Percentiles rank a stretch among this genome's conserved stretches.
phyloP scores from a whole-genome alignment of 139 green algal genomes.

The Nannochloris sp. region DNA sequence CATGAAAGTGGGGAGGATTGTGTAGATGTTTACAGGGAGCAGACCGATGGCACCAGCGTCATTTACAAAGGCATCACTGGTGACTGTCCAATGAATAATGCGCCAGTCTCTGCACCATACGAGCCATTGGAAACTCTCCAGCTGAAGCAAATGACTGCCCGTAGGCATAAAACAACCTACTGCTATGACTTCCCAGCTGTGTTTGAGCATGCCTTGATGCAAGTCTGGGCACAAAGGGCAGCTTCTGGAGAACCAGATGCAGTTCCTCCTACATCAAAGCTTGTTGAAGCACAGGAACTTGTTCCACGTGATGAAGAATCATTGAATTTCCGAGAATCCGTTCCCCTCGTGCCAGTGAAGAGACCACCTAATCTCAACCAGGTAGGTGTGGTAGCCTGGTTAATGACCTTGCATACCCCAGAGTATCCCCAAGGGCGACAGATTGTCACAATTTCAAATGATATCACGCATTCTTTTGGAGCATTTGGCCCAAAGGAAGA shows the following conservation, averaged over 20 bases:
- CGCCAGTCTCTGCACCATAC: constrained; percentile 59
- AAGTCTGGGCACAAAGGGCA: constrained; percentile 59
- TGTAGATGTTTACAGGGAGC: constrained; percentile 83
- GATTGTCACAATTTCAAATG: constrained; percentile 88
- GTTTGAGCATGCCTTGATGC: constrained; percentile 77
- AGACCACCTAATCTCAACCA: constrained; percentile 59
- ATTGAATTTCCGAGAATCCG: neutral
- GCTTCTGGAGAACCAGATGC: constrained; percentile 34
- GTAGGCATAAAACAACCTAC: constrained; percentile 80
- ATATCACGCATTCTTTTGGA: constrained; percentile 87
- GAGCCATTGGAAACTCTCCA: constrained; percentile 64
- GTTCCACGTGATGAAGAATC: constrained; percentile 28
- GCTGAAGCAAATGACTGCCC: constrained; percentile 65
- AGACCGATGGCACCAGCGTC: neutral
- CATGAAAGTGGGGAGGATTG: constrained; percentile 81
- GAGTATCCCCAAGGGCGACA: constrained; percentile 75
- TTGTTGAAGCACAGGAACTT: constrained; percentile 68
- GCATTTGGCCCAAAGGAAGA: constrained; percentile 88
- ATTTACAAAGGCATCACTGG: neutral
- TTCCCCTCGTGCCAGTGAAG: constrained; percentile 5
- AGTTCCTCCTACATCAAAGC: constrained; percentile 36
- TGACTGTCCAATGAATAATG: constrained; percentile 33
- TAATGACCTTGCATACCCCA: constrained; percentile 70
- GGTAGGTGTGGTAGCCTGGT: constrained; percentile 89
- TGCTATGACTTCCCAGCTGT: constrained; percentile 93